A percentile compares a stretch with the other conserved stretches of the same genome.
These are phyloP conservation scores for Suillus luteus DNA, from an alignment of 768 basidiomycete species.

Conservation along the genomic window DNA sequence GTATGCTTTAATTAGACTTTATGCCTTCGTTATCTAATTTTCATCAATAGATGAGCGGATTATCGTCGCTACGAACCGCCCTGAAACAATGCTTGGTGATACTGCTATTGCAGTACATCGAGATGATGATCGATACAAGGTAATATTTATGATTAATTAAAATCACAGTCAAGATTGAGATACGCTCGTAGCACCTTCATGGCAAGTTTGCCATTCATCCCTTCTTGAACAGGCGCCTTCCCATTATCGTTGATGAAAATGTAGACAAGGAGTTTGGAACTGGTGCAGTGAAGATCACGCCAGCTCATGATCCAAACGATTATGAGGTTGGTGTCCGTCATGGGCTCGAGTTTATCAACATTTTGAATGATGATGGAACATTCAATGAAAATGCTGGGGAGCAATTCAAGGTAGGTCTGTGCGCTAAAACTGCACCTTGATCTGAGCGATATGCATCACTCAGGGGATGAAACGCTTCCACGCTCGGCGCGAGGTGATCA, in stretches of 20 bases:
- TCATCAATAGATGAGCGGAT: constrained; percentile 73
- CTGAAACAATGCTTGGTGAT: constrained; percentile 98
- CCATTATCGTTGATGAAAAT: constrained; percentile 84
- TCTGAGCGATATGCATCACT: neutral
- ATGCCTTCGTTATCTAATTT: neutral
- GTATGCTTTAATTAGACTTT: constrained; percentile 38
- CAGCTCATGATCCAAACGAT: constrained; percentile 96
- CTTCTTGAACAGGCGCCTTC: constrained; percentile 82
- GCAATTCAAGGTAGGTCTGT: constrained; percentile 60
- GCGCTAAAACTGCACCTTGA: neutral
- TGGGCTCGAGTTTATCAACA: constrained; percentile 88
- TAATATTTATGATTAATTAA: constrained; percentile 21
- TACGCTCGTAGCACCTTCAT: constrained; percentile 69
- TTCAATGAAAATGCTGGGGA: constrained; percentile 87
- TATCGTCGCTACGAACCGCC: constrained; percentile 94
- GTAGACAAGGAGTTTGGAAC: constrained; percentile 94
- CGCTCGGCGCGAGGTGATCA: constrained; percentile 79
- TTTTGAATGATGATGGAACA: constrained; percentile 96
- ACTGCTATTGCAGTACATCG: constrained; percentile 97
- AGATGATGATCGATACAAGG: constrained; percentile 86
- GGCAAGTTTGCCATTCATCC: constrained; percentile 92
- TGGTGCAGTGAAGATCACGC: constrained; percentile 98
- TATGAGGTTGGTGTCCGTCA: constrained; percentile 92
- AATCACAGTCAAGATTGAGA: constrained; percentile 3
- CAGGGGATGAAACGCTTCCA: constrained; percentile 99